Evolutionary conservation across 495 filamentous ascomycete genomes (phyloP).

Genomic region (Bacidia rubella): DNA sequence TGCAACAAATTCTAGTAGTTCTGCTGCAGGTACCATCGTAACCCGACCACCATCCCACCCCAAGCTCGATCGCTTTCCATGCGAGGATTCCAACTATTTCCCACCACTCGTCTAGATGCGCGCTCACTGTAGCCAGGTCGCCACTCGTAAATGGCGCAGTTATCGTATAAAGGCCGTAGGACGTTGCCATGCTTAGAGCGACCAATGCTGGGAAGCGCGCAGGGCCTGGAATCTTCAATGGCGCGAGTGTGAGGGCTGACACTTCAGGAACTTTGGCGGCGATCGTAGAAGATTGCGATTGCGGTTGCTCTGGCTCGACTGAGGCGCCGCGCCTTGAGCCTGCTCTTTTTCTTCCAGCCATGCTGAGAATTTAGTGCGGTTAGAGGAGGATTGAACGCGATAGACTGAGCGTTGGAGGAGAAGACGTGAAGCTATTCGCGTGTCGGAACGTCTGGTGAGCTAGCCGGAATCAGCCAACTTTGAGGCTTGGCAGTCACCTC

Average conservation of each 20-base stretch:
- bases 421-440: neutral
- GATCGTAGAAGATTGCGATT: neutral
- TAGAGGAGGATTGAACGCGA: neutral
- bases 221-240: constrained; percentile 26
- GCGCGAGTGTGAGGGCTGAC: constrained; percentile 1
- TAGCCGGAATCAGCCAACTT: too few relatives aligned
- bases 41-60: constrained; percentile 52
- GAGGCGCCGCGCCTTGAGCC: constrained; percentile 2
- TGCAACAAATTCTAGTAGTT: neutral
- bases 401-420: neutral
- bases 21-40: constrained; percentile 45
- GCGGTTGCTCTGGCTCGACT: constrained; percentile 3
- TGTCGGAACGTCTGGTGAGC: too few relatives aligned
- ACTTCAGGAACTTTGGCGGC: constrained; percentile 7
- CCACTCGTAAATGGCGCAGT: constrained; percentile 34
- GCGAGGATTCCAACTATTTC: constrained; percentile 46
- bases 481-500: too few relatives aligned
- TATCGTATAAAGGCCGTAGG: constrained; percentile 41
- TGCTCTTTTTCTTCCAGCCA: neutral
- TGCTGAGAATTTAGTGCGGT: neutral
- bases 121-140: constrained; percentile 49
- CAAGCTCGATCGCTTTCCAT: constrained; percentile 59
- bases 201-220: constrained; percentile 51
- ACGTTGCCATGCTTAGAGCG: constrained; percentile 46
- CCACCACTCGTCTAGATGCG: constrained; percentile 43